Evolutionary conservation across 208 protist species (phyloP).

Genomic region (Naegleria fowleri): DNA sequence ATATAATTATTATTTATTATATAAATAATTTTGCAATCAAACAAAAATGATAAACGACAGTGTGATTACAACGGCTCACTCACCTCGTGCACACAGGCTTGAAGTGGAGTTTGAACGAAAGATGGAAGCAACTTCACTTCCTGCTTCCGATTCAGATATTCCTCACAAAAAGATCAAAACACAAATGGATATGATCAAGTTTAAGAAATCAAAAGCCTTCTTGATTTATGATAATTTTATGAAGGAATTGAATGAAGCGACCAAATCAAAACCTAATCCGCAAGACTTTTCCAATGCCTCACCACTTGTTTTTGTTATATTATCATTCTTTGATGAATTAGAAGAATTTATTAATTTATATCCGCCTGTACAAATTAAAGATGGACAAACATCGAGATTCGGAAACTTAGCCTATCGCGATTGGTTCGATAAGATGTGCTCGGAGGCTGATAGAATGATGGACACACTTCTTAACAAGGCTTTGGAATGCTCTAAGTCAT

Average conservation of each 20-base stretch:
- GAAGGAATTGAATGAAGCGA: conserved; percentile 5
- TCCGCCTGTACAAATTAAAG: background rate
- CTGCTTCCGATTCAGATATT: background rate
- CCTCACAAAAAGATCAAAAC: conserved; percentile 3
- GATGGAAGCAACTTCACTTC: background rate
- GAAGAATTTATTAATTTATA: background rate
- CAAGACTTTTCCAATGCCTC: background rate
- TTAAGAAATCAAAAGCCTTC: conserved; percentile 1
- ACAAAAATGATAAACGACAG: background rate
- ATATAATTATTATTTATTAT: too few relatives aligned
- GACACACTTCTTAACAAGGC: background rate
- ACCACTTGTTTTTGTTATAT: background rate
- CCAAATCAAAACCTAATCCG: background rate
- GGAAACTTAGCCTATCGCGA: conserved; percentile 7
- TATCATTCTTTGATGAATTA: background rate
- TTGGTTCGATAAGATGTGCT: background rate
- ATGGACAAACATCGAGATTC: background rate
- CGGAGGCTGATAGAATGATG: background rate
- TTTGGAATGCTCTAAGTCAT: background rate
- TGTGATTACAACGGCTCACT: background rate
- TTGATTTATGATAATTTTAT: conserved; percentile 14
- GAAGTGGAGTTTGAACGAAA: background rate
- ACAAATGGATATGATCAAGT: background rate
- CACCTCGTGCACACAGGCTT: background rate
- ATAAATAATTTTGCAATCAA: too few relatives aligned